Evolutionary conservation across 768 basidiomycete genomes (phyloP).

Genomic region (Suillus lakei): DNA sequence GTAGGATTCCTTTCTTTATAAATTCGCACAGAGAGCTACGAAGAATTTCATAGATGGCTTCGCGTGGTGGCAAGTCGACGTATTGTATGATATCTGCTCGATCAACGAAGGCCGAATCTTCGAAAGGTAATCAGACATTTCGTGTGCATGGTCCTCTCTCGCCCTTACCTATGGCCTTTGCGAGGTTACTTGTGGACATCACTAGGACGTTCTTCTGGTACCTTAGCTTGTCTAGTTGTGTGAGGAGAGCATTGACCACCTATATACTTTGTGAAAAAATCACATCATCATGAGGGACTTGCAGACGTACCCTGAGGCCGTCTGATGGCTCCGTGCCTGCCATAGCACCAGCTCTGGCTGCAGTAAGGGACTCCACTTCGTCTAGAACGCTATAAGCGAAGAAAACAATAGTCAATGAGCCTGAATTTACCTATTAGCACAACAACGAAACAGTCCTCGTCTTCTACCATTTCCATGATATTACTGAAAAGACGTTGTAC

Average conservation of each 20-base stretch:
- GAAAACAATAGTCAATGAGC: background rate
- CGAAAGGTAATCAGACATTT: constrained; percentile 2
- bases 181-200: constrained; percentile 95
- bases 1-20: constrained; percentile 71
- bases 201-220: constrained; percentile 93
- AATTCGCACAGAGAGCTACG: constrained; percentile 83
- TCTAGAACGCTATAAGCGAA: constrained; percentile 51
- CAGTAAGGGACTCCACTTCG: constrained; percentile 95
- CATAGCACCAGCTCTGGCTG: constrained; percentile 93
- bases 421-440: constrained; percentile 80
- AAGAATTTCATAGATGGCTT: constrained; percentile 94
- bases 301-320: constrained; percentile 74
- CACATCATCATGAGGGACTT: background rate
- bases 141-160: background rate
- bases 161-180: constrained; percentile 85
- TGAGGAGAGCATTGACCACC: constrained; percentile 97
- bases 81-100: constrained; percentile 97
- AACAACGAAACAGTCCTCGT: constrained; percentile 89
- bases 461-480: constrained; percentile 90
- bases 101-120: constrained; percentile 95
- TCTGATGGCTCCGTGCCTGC: constrained; percentile 96
- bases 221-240: constrained; percentile 95
- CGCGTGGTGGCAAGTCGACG: constrained; percentile 86
- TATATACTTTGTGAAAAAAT: constrained; percentile 33
- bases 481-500: constrained; percentile 91